Evolutionary conservation across 176 grass and related monocot genomes (phyloP).

Genomic region (Bolboschoenus planiculmis): DNA sequence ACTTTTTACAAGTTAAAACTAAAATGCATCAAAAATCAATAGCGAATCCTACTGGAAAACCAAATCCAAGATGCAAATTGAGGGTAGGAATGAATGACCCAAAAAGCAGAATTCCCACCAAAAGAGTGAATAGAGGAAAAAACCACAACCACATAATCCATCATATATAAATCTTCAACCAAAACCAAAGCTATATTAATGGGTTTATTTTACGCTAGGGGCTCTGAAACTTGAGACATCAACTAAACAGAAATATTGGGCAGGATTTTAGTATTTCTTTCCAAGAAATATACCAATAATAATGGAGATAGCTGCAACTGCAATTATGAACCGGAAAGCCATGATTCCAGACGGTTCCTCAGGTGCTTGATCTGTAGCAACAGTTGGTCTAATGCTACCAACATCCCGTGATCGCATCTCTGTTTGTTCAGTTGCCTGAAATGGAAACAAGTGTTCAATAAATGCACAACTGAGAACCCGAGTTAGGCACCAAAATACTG

Average conservation of each 20-base stretch:
- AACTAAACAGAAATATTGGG: background rate
- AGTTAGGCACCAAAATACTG: background rate
- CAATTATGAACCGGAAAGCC: slow-evolving; percentile 94
- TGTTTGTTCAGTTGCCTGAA: slow-evolving; percentile 43
- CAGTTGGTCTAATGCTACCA: slow-evolving; percentile 28
- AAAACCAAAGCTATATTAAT: background rate
- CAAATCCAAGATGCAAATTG: slow-evolving; percentile 30
- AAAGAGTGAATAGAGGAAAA: background rate
- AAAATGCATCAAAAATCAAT: slow-evolving; percentile 19
- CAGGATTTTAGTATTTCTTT: slow-evolving; percentile 59
- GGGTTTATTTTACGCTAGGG: background rate
- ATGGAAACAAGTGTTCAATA: slow-evolving; percentile 2
- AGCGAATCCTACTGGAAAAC: slow-evolving; percentile 40
- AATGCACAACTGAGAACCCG: background rate
- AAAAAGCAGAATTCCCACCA: slow-evolving; percentile 69
- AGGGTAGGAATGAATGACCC: slow-evolving; percentile 71
- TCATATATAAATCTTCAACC: background rate
- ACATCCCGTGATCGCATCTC: slow-evolving; percentile 46
- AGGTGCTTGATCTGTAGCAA: slow-evolving; percentile 23
- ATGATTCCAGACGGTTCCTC: slow-evolving; percentile 71
- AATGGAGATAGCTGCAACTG: slow-evolving; percentile 66
- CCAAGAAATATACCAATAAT: slow-evolving; percentile 76
- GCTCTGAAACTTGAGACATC: background rate
- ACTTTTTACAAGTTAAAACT: slow-evolving; percentile 28
- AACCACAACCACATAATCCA: background rate